Conservation (phyloP, 495 filamentous ascomycete species). For the Chlorociboria aeruginascens region DNA sequence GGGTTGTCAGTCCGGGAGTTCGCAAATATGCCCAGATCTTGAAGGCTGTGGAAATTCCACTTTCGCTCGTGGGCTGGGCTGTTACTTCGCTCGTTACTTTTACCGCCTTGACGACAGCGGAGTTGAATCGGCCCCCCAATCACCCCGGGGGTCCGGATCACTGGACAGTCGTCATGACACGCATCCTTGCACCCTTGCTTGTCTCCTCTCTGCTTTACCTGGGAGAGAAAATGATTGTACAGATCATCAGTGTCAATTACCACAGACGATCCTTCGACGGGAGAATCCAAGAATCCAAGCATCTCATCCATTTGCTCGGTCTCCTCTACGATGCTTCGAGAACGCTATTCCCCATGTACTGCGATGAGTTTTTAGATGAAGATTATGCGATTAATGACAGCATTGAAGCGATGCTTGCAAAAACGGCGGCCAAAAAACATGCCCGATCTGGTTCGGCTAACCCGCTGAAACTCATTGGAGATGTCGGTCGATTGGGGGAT, state of each 20-base stretch:
- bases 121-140: slow-evolving; percentile 7
- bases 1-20: slow-evolving; percentile 82
- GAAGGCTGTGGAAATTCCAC: slow-evolving; percentile 64
- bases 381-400: slow-evolving; percentile 83
- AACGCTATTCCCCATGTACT: slow-evolving; percentile 80
- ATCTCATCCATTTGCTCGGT: slow-evolving; percentile 63
- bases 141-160: neutral
- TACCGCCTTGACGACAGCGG: slow-evolving; percentile 42
- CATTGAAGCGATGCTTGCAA: slow-evolving; percentile 34
- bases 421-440: slow-evolving; percentile 30
- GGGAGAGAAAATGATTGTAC: slow-evolving; percentile 71
- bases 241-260: slow-evolving; percentile 89
- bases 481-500: slow-evolving; percentile 74
- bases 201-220: slow-evolving; percentile 68
- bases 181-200: slow-evolving; percentile 64
- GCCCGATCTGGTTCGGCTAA: slow-evolving; percentile 48
- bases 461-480: slow-evolving; percentile 65
- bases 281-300: slow-evolving; percentile 82
- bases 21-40: slow-evolving; percentile 85
- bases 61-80: slow-evolving; percentile 82
- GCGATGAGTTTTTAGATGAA: slow-evolving; percentile 79
- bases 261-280: slow-evolving; percentile 86
- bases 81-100: slow-evolving; percentile 73
- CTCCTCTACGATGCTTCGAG: slow-evolving; percentile 84
- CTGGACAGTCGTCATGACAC: slow-evolving; percentile 44